Evolutionary conservation across 305 asterid species (phyloP).

Genomic region (Fraxinus floribunda): DNA sequence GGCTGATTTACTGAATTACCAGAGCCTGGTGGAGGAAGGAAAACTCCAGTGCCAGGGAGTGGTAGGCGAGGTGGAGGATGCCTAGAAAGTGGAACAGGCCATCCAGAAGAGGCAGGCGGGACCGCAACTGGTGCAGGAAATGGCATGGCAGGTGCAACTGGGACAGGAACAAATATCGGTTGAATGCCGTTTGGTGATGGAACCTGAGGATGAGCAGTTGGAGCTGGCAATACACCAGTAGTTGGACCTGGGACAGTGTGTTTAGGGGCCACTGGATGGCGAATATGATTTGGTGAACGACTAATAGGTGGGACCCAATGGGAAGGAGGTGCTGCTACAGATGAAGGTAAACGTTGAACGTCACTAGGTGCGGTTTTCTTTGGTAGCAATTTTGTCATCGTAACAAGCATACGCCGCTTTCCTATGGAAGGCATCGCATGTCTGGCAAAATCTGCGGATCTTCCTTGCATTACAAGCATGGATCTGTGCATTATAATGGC

Average conservation of each 20-base stretch:
- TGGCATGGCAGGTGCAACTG: slow-evolving; percentile 51
- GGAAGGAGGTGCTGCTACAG: slow-evolving; percentile 39
- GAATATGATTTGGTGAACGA: slow-evolving; percentile 55
- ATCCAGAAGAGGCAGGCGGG: slow-evolving; percentile 53
- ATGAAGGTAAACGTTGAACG: slow-evolving; percentile 33
- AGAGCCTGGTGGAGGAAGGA: slow-evolving; percentile 65
- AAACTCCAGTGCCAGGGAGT: slow-evolving; percentile 84
- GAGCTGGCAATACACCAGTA: slow-evolving; percentile 38
- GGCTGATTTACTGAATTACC: slow-evolving; percentile 41
- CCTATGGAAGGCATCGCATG: slow-evolving; percentile 63
- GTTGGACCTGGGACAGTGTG: slow-evolving; percentile 49
- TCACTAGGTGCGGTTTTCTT: slow-evolving; percentile 38
- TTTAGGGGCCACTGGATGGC: slow-evolving; percentile 44
- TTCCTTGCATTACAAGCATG: slow-evolving; percentile 70
- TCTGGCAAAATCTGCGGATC: slow-evolving; percentile 55
- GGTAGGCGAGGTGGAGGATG: slow-evolving; percentile 60
- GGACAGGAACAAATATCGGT: slow-evolving; percentile 53
- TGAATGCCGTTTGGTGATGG: slow-evolving; percentile 51
- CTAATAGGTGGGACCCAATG: slow-evolving; percentile 61
- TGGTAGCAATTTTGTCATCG: slow-evolving; percentile 62
- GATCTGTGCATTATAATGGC: slow-evolving; percentile 45
- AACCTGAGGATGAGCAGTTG: slow-evolving; percentile 39
- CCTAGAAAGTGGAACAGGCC: slow-evolving; percentile 51
- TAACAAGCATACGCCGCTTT: slow-evolving; percentile 74
- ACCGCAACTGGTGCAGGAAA: slow-evolving; percentile 57